A percentile compares a stretch with the other conserved stretches of the same genome.
Conservation (phyloP, 176 grass and related monocot species). For the Rhynchospora tenuis region DNA sequence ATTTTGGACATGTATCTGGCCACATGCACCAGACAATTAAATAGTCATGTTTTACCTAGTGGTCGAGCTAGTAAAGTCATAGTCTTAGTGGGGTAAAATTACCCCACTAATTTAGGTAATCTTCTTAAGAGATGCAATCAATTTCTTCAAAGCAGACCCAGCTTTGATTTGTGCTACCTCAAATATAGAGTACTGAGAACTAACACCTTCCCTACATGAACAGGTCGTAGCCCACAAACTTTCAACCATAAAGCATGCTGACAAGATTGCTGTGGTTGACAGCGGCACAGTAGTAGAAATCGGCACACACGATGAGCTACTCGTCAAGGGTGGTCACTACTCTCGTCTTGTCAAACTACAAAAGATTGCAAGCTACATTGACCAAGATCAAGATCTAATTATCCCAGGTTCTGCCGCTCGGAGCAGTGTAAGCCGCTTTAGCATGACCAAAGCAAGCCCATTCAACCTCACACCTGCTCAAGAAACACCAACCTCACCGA, state of each 20-base stretch:
- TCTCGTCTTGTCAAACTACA: slow-evolving; percentile 88
- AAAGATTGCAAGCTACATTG: slow-evolving; percentile 85
- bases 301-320: slow-evolving; percentile 86
- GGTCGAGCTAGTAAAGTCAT: too few species aligned
- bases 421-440: slow-evolving; percentile 73
- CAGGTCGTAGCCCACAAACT: slow-evolving; percentile 98
- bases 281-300: slow-evolving; percentile 72
- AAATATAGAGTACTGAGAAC: background rate
- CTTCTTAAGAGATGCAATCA: too few species aligned
- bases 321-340: slow-evolving; percentile 66
- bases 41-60: too few species aligned
- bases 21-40: too few species aligned
- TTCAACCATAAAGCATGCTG: slow-evolving; percentile 87
- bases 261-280: slow-evolving; percentile 93
- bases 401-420: slow-evolving; percentile 56
- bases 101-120: too few species aligned
- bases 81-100: too few species aligned
- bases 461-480: slow-evolving; percentile 56
- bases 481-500: slow-evolving; percentile 31
- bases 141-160: too few species aligned
- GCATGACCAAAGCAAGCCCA: slow-evolving; percentile 80
- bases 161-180: background rate
- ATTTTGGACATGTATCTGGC: background rate
- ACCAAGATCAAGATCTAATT: slow-evolving; percentile 75
- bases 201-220: slow-evolving; percentile 17